A percentile compares a stretch with the other conserved stretches of the same genome.
Evolutionary conservation across 208 protist genomes (phyloP).

Genomic region (Naegleria lovaniensis): DNA sequence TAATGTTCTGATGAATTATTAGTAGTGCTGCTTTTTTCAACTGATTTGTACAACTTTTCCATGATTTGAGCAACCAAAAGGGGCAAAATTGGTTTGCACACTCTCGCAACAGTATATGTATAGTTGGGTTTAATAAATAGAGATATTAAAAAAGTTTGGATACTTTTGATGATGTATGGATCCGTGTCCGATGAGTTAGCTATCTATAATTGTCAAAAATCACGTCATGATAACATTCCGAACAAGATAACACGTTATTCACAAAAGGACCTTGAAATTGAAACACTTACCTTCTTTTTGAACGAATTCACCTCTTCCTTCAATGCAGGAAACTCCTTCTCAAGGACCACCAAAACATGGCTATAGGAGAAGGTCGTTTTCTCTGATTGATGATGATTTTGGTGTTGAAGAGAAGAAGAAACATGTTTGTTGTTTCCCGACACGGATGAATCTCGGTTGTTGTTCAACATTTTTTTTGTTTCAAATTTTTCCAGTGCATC

Average conservation of each 20-base stretch:
- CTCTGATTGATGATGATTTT: no score
- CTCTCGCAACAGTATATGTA: slow-evolving; percentile 7
- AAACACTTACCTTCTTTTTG: not conserved
- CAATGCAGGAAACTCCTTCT: not conserved
- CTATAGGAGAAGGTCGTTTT: slow-evolving; percentile 1
- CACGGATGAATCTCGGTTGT: no score
- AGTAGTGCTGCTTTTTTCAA: not conserved
- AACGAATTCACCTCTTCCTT: not conserved
- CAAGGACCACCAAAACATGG: not conserved
- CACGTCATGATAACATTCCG: not conserved
- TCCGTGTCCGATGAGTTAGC: not conserved
- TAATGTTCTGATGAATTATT: not conserved
- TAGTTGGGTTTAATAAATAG: slow-evolving; percentile 4
- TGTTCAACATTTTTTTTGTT: not conserved
- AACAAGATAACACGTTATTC: not conserved
- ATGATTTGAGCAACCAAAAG: not conserved
- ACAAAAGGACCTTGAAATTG: not conserved
- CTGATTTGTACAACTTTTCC: not conserved
- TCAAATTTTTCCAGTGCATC: not conserved
- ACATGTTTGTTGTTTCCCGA: no score
- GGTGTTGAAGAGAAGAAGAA: not conserved
- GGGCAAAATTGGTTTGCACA: slow-evolving; percentile 3
- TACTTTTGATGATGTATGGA: not conserved
- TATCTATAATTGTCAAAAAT: not conserved
- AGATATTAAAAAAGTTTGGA: not conserved